Conservation (phyloP, 106 monocot genomes). For the Cymbidium sinense region DNA sequence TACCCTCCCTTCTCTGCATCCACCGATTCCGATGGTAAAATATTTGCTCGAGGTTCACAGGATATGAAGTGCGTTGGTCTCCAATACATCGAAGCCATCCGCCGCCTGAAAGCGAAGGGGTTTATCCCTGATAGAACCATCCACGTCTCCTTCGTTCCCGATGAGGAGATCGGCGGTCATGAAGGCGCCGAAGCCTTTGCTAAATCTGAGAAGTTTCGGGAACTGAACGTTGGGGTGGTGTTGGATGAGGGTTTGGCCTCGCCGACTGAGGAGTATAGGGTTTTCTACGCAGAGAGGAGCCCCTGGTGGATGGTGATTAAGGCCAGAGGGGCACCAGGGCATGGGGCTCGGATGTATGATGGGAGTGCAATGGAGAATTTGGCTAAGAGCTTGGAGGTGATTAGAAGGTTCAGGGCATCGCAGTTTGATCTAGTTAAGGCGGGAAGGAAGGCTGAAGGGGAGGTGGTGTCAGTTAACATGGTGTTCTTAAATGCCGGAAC, state of each 20-base stretch:
- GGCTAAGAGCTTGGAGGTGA: conserved; percentile 75
- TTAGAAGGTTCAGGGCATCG: conserved; percentile 59
- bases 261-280: conserved; percentile 60
- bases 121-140: conserved; percentile 63
- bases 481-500: conserved; percentile 86
- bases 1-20: conserved; percentile 69
- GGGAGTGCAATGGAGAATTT: conserved; percentile 89
- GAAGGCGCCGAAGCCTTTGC: conserved; percentile 46
- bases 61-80: conserved; percentile 96
- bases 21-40: conserved; percentile 26
- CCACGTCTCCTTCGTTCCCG: conserved; percentile 79
- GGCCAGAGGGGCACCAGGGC: conserved; percentile 72
- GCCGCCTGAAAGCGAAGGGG: conserved; percentile 29
- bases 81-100: conserved; percentile 88
- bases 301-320: conserved; percentile 78
- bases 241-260: conserved; percentile 88
- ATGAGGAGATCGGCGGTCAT: conserved; percentile 81
- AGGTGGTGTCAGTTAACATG: conserved; percentile 80
- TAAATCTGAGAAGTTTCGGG: conserved; percentile 42
- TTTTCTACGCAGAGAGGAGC: conserved; percentile 80
- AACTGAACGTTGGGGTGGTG: conserved; percentile 66
- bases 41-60: conserved; percentile 89
- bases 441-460: conserved; percentile 68
- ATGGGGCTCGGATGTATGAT: conserved; percentile 87
- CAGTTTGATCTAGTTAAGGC: conserved; percentile 84